Conservation (phyloP, 2,329 filamentous ascomycete genomes). For the Cladosporium velox region DNA sequence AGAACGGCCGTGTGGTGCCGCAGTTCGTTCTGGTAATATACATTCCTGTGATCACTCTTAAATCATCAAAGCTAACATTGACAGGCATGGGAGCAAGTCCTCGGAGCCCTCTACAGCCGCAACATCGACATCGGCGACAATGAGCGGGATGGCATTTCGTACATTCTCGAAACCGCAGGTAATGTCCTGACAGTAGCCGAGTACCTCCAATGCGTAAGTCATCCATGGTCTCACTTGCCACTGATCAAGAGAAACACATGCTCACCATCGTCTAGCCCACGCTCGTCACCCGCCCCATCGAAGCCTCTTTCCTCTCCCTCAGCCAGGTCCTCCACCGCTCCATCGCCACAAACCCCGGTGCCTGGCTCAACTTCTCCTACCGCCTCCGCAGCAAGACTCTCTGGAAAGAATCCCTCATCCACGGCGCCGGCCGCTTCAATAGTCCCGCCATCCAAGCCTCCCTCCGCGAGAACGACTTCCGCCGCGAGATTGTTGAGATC, state of each 20-base stretch:
- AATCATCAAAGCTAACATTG: background rate
- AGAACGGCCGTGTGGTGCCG: conserved; percentile 26
- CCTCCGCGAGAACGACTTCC: conserved; percentile 29
- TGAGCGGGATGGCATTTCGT: conserved; percentile 39
- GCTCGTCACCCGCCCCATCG: conserved; percentile 48
- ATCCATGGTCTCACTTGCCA: background rate
- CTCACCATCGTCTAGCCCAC: conserved; percentile 28
- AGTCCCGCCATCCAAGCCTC: conserved; percentile 27
- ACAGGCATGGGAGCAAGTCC: conserved; percentile 46
- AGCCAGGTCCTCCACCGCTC: conserved; percentile 49
- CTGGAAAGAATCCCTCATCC: conserved; percentile 50
- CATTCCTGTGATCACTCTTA: background rate
- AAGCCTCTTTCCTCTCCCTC: conserved; percentile 50
- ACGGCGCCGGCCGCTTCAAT: conserved; percentile 47
- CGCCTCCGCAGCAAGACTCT: conserved; percentile 50
- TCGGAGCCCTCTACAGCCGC: conserved; percentile 51
- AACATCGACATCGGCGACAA: conserved; percentile 44
- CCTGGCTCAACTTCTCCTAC: conserved; percentile 50
- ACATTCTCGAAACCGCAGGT: conserved; percentile 44
- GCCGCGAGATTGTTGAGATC: conserved; percentile 29
- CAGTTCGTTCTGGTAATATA: conserved; percentile 24
- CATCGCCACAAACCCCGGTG: conserved; percentile 45
- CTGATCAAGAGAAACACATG: background rate
- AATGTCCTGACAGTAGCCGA: conserved; percentile 50
- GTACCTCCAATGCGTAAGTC: conserved; percentile 45